phyloP scores from a whole-genome alignment of 257 asterid genomes.

The Solanum paucissectum region DNA sequence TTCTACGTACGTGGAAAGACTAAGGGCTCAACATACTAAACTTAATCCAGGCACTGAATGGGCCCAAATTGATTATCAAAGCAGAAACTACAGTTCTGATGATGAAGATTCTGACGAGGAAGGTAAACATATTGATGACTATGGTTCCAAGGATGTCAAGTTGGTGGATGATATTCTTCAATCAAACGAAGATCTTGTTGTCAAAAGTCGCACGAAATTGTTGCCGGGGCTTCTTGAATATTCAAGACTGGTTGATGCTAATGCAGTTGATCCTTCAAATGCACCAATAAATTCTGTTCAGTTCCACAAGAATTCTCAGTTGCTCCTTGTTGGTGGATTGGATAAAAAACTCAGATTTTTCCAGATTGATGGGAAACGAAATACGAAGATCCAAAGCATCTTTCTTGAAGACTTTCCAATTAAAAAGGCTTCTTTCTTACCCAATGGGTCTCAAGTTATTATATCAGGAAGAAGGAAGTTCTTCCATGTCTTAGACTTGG shows the following conservation, averaged over 20 bases:
- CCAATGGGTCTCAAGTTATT: constrained; percentile 82
- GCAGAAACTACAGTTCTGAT: constrained; percentile 33
- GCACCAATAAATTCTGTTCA: constrained; percentile 68
- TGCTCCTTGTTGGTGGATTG: constrained; percentile 84
- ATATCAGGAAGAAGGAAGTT: constrained; percentile 81
- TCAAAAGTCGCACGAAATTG: constrained; percentile 38
- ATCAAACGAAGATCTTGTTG: constrained; percentile 57
- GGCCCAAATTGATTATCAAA: constrained; percentile 46
- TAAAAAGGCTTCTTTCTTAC: constrained; percentile 71
- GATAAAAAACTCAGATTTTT: constrained; percentile 67
- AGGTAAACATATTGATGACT: not conserved
- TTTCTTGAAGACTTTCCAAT: constrained; percentile 81
- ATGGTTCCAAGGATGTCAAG: constrained; percentile 21
- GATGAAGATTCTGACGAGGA: constrained; percentile 57
- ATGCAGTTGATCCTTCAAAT: constrained; percentile 47
- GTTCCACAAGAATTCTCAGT: constrained; percentile 78
- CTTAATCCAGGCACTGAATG: constrained; percentile 85
- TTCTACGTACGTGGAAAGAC: constrained; percentile 49
- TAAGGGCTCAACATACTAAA: constrained; percentile 85
- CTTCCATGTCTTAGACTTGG: constrained; percentile 70
- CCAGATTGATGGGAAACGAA: constrained; percentile 84
- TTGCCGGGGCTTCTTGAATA: constrained; percentile 71
- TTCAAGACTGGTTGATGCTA: constrained; percentile 74
- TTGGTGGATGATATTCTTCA: constrained; percentile 43
- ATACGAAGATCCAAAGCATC: constrained; percentile 63